A percentile compares a stretch with the other conserved stretches of the same genome.
phyloP scores from a whole-genome alignment of 768 basidiomycete species.

The Dentipellis sp. region DNA sequence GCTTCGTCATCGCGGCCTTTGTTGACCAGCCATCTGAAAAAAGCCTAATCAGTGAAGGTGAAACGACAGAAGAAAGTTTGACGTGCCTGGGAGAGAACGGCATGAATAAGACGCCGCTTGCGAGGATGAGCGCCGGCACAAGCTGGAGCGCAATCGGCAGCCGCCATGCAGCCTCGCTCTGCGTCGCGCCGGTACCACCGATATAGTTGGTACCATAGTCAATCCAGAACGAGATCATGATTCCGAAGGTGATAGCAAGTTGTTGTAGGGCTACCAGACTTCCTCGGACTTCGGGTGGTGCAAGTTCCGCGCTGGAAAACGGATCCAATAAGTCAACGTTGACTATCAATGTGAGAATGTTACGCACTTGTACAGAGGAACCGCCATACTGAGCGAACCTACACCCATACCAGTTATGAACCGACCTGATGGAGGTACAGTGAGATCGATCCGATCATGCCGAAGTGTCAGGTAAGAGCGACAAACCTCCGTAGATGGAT shows the following conservation, averaged over 20 bases:
- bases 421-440: conserved; percentile 27
- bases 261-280: conserved; percentile 77
- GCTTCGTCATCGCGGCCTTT: conserved; percentile 71
- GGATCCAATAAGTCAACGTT: background rate
- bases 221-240: conserved; percentile 52
- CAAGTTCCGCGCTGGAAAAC: conserved; percentile 36
- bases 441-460: conserved; percentile 4
- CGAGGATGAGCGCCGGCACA: conserved; percentile 63
- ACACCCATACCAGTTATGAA: conserved; percentile 77
- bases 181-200: conserved; percentile 46
- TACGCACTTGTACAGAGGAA: conserved; percentile 61
- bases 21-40: conserved; percentile 62
- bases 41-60: background rate
- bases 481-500: conserved; percentile 51
- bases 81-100: conserved; percentile 61
- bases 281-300: conserved; percentile 76
- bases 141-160: conserved; percentile 68
- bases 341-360: background rate
- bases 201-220: conserved; percentile 57
- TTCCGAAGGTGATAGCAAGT: conserved; percentile 73
- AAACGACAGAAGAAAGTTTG: conserved; percentile 14
- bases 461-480: conserved; percentile 11
- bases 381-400: conserved; percentile 75
- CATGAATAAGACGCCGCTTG: conserved; percentile 64
- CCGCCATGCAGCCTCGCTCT: conserved; percentile 67